These are phyloP conservation scores for Turnera subulata DNA, from an alignment of 345 rosid genomes.

Conservation along the genomic window DNA sequence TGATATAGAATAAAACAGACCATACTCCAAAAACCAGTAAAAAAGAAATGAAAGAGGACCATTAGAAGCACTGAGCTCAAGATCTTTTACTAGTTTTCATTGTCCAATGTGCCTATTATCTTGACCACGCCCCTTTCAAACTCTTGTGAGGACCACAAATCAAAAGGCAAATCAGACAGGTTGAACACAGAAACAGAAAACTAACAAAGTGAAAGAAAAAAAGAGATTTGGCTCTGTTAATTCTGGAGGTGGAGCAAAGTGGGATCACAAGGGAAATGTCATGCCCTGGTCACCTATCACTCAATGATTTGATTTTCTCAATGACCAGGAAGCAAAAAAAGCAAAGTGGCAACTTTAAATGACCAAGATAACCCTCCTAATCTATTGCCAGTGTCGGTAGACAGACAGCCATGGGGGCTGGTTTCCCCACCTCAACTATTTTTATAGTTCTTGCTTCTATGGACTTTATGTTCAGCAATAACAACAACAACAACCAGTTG, in stretches of 20 bases:
- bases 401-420: slow-evolving; percentile 18
- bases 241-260: slow-evolving; percentile 2
- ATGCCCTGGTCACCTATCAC: background rate
- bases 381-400: slow-evolving; percentile 18
- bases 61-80: too few species aligned
- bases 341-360: slow-evolving; percentile 5
- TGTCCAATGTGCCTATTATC: too few species aligned
- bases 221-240: background rate
- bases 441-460: background rate
- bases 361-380: slow-evolving; percentile 6
- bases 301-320: slow-evolving; percentile 3
- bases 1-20: too few species aligned
- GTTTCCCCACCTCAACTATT: slow-evolving; percentile 29
- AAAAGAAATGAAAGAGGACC: too few species aligned
- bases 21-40: too few species aligned
- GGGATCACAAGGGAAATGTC: slow-evolving; percentile 1
- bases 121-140: too few species aligned
- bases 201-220: background rate
- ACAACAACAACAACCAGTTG: slow-evolving; percentile 27
- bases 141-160: background rate
- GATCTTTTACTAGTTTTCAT: too few species aligned
- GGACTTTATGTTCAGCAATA: slow-evolving; percentile 1
- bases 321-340: background rate
- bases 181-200: background rate
- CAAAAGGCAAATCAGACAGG: background rate